Percentiles rank a stretch among this genome's conserved stretches.
These are phyloP conservation scores for Beauveria australis DNA, from an alignment of 2,329 filamentous ascomycete genomes.

Conservation along the genomic window DNA sequence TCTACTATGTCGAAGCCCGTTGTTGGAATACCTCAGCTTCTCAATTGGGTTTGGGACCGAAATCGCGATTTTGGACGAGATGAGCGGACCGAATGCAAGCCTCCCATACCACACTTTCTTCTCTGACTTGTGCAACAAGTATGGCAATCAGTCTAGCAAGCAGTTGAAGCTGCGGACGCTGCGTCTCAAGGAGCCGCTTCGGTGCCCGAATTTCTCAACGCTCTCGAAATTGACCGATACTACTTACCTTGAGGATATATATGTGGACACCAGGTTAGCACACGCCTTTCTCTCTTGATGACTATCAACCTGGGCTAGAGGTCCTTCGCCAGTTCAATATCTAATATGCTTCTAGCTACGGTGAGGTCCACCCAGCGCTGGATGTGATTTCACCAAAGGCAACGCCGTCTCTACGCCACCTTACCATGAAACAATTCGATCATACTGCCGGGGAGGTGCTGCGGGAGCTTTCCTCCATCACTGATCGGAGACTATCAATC, in stretches of 20 bases:
- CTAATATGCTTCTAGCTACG: background rate
- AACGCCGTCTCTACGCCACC: background rate
- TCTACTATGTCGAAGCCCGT: too few relatives aligned
- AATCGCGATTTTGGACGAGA: rapidly evolving
- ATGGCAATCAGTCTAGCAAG: background rate
- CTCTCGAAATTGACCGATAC: background rate
- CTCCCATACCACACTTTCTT: background rate
- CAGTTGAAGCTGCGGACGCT: background rate
- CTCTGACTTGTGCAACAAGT: background rate
- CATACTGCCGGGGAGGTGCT: background rate
- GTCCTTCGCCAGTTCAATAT: background rate
- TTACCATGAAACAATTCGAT: rapidly evolving
- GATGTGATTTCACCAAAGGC: background rate
- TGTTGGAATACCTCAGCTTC: too few relatives aligned
- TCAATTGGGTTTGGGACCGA: rapidly evolving
- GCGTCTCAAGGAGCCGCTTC: background rate
- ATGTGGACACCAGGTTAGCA: background rate
- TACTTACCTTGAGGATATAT: background rate
- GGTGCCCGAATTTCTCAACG: background rate
- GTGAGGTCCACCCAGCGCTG: rapidly evolving
- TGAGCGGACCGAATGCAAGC: too few relatives aligned
- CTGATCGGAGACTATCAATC: too few relatives aligned
- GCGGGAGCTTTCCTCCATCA: too few relatives aligned
- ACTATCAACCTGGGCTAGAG: too few relatives aligned
- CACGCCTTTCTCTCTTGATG: background rate